Evolutionary conservation across 305 asterid species (phyloP), one percentile per base, ranked within the genome.

Genomic region (Petunia hybrid): DNA sequence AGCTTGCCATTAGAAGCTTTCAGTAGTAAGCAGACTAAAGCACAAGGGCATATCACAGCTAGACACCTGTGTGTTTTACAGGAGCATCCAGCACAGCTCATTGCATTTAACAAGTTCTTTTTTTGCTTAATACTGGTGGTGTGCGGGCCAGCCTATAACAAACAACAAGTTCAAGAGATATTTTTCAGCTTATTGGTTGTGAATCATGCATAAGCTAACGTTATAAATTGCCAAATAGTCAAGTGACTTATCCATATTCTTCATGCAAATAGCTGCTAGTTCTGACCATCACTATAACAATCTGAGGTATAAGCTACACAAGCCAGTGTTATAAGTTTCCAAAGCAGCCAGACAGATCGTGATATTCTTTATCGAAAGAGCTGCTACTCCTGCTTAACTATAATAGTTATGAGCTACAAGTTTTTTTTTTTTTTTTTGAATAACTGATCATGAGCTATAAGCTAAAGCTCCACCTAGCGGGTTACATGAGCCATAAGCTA

Each of bases 101-200:
- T 38, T 39, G 35, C 48, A 65, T 38, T 39, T 39, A 65, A 65
- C 73, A 65, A 38, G 48, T 22, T 22, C 31, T 22, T 22, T 22
- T 22, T 22, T 22, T 22, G 31, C 31, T 22, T 22, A 22, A 22
- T 22, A 22, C 31, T 22, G 31, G 31, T 22, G 31, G 31, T 22
- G 31, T 22, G 31, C 31, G 31, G 31, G 31, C 31, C 31, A 22
- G 31, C 31, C 31, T 22, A 22, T 22, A 22, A 22, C 31, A 22
- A 22, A 22, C 31, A 22, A 22, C 31, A 39, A 65, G 10, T 39
- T 65, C 3, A 65, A 65, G 48, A 56, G 4, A 1, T 14, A 13
- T 4, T 65, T 39, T 39, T 64, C 74, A 41, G 74, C 53, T 14
- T 67, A 67, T 67, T 67, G 38, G 74, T 67, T 67, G 51, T n/a